phyloP scores from a whole-genome alignment of 2,329 filamentous ascomycete genomes.

The Aspergillus novoparasiticus region DNA sequence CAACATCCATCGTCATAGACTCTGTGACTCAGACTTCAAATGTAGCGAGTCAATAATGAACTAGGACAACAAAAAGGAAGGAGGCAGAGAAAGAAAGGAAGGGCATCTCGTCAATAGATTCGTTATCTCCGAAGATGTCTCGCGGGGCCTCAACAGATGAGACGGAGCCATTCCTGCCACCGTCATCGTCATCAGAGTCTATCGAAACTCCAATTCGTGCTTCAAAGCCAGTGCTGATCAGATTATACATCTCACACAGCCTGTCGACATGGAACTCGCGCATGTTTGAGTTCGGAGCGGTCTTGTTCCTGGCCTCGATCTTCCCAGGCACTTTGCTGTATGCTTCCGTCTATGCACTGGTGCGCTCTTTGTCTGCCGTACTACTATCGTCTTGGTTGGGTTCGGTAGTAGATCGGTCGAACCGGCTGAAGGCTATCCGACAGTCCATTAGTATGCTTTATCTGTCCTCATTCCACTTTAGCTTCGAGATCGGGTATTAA shows the following conservation, averaged over 20 bases:
- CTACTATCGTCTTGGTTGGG: slow-evolving; percentile 63
- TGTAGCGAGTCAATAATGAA: neutral
- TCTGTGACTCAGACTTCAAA: neutral
- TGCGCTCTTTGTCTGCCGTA: slow-evolving; percentile 60
- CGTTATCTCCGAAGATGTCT: neutral
- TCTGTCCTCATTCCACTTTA: too few relatives aligned
- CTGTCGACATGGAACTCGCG: slow-evolving; percentile 67
- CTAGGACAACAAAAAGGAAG: neutral
- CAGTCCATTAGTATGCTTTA: slow-evolving; percentile 47
- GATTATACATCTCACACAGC: slow-evolving; percentile 59
- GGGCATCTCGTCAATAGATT: neutral
- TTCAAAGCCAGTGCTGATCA: slow-evolving; percentile 26
- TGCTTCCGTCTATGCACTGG: slow-evolving; percentile 69
- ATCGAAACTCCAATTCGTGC: slow-evolving; percentile 45
- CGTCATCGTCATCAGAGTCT: neutral
- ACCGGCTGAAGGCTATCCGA: slow-evolving; percentile 55
- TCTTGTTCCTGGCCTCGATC: slow-evolving; percentile 60
- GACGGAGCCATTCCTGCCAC: slow-evolving; percentile 1
- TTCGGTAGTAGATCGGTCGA: slow-evolving; percentile 57
- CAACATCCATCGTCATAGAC: neutral
- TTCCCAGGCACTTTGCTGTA: slow-evolving; percentile 64
- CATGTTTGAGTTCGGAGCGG: slow-evolving; percentile 64
- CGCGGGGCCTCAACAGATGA: neutral
- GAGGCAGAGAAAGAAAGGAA: neutral
- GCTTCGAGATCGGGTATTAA: neutral